Evolutionary conservation across 1,284 basidiomycete species (phyloP).

Genomic region (Sporisorium sorghi): DNA sequence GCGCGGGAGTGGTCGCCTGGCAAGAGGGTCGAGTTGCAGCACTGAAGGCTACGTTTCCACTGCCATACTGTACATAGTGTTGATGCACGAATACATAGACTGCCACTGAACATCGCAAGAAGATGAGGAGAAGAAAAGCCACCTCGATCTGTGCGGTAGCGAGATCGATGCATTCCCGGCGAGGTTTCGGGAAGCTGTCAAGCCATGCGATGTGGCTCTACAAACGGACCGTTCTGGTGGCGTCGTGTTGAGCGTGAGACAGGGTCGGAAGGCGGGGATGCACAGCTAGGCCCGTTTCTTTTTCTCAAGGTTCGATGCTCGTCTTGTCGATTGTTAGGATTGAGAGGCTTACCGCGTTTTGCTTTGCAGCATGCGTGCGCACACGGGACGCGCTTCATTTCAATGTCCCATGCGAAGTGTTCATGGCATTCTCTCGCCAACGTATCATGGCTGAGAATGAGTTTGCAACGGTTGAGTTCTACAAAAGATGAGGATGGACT

Average conservation of each 20-base stretch:
- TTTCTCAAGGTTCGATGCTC: too few species aligned
- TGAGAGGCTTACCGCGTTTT: not conserved
- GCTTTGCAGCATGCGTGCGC: not conserved
- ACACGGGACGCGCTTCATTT: not conserved
- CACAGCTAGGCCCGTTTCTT: too few species aligned
- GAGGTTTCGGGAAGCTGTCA: too few species aligned
- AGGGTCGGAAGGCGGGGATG: not conserved
- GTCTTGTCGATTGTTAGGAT: not conserved
- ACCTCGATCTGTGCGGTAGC: too few species aligned
- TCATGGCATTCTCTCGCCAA: not conserved
- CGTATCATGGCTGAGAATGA: not conserved
- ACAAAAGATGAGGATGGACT: not conserved
- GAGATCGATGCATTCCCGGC: not conserved
- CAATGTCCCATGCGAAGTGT: not conserved
- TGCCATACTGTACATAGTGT: slow-evolving; percentile 13
- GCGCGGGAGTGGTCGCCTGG: slow-evolving; percentile 64
- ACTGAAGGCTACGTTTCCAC: slow-evolving; percentile 23
- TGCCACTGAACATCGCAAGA: not conserved
- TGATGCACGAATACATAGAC: not conserved
- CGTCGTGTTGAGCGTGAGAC: not conserved
- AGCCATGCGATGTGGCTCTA: too few species aligned
- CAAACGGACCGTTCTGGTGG: too few species aligned
- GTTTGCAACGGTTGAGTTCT: not conserved
- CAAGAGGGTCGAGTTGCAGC: slow-evolving; percentile 59
- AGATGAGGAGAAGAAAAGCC: too few species aligned